Evolutionary conservation across 345 rosid genomes (phyloP), one percentile per base, ranked within the genome.

Genomic region (Salix koriyanagi): DNA sequence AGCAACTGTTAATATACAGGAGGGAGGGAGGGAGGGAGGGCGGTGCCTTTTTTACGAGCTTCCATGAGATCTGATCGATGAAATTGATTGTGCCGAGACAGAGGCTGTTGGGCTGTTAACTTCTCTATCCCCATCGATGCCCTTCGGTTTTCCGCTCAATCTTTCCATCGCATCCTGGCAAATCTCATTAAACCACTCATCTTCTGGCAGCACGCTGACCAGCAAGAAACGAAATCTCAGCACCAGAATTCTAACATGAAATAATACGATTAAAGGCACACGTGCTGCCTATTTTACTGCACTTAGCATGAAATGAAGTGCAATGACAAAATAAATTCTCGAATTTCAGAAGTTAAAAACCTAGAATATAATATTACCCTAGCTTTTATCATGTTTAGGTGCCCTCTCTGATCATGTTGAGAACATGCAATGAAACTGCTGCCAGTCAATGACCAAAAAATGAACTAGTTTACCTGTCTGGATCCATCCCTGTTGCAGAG

Each of bases 51-150:
- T 34, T 34, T 34, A 91, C 74, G 87, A 80, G 70, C 99, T 96
- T 65, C 99, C 96, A 64, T 91, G 97, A 32, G 99, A 94, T 82
- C 97, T 88, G 68, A 90, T 88, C 0, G 99, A 96, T 70, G 99
- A 92, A 70, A 94, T 91, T 69, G 99, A 96, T 65, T 94, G 99
- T 21, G 99, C 98, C 2, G 99, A 96, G 58, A 96, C 90, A 11
- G 99, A 96, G 50, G 97, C 98, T 25, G 98, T 96, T 18, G 99
- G 99, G 89, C 99, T 96, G 84, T 83, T 87, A 41, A 80, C 84
- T 72, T 91, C 94, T 30, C 90, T 81, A 13, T 96, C 99, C 19
- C 98, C 97, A 26, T 89, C 91, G 77, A 87, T 81, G 69, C 87
- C 93, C 79, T 88, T 96, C 0, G 91, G 83, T 77, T 87, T 96